These are phyloP conservation scores for Aspergillus awamori DNA, from an alignment of 2,329 filamentous ascomycete species.

Conservation along the genomic window DNA sequence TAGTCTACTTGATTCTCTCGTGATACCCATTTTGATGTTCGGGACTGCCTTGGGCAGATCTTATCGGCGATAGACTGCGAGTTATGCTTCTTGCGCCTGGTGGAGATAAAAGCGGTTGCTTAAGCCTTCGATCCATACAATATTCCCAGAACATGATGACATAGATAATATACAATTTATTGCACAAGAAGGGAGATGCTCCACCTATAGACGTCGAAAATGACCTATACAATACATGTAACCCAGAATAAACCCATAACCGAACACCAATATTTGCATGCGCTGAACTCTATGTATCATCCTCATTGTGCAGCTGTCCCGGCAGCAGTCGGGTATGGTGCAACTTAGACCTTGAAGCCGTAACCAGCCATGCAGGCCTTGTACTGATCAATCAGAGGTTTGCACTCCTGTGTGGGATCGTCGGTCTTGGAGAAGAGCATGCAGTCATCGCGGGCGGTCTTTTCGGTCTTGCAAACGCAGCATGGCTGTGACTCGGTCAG, in stretches of 20 bases:
- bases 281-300: slow-evolving; percentile 7
- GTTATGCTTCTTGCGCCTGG: background rate
- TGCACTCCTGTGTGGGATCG: slow-evolving; percentile 80
- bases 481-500: slow-evolving; percentile 69
- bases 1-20: slow-evolving; percentile 17
- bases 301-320: background rate
- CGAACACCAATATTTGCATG: slow-evolving; percentile 13
- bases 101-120: slow-evolving; percentile 3
- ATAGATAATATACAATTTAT: slow-evolving; percentile 15
- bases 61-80: background rate
- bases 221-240: slow-evolving; percentile 21
- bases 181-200: slow-evolving; percentile 17
- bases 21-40: slow-evolving; percentile 32
- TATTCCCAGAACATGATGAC: background rate
- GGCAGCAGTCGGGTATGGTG: background rate
- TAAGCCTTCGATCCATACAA: background rate
- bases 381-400: slow-evolving; percentile 80
- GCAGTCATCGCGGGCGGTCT: slow-evolving; percentile 90
- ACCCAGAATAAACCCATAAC: slow-evolving; percentile 14
- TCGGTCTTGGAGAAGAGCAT: slow-evolving; percentile 93
- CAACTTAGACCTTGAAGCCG: slow-evolving; percentile 69
- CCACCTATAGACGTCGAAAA: background rate
- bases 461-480: slow-evolving; percentile 97
- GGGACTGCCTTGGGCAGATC: background rate
- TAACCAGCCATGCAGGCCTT: slow-evolving; percentile 89